A percentile compares a stretch with the other conserved stretches of the same genome.
phyloP scores from a whole-genome alignment of 2,329 filamentous ascomycete species.

The Cladophialophora chaetospira region DNA sequence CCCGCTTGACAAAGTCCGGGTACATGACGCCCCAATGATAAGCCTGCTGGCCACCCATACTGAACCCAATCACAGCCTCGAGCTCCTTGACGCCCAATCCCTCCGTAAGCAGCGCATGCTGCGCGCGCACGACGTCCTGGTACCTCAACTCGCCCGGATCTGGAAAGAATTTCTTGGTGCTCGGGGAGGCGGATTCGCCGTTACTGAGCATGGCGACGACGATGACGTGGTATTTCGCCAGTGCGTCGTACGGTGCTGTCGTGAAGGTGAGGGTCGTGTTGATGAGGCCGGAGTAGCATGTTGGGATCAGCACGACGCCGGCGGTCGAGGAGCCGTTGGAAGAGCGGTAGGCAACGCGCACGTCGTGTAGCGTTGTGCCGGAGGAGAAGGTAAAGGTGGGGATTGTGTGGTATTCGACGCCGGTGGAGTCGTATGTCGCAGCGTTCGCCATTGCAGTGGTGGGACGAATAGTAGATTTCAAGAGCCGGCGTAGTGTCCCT shows the following conservation, averaged over 20 bases:
- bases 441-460: slow-evolving; percentile 12
- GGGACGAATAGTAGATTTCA: background rate
- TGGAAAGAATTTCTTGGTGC: slow-evolving; percentile 48
- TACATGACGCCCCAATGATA: slow-evolving; percentile 53
- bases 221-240: slow-evolving; percentile 48
- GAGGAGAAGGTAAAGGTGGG: slow-evolving; percentile 44
- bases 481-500: too few relatives aligned
- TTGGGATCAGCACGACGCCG: slow-evolving; percentile 53
- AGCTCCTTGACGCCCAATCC: slow-evolving; percentile 41
- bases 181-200: slow-evolving; percentile 52
- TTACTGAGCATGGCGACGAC: slow-evolving; percentile 53
- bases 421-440: slow-evolving; percentile 32
- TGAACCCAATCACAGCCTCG: slow-evolving; percentile 51
- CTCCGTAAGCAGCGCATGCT: slow-evolving; percentile 43
- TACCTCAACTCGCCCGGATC: slow-evolving; percentile 41
- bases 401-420: slow-evolving; percentile 40
- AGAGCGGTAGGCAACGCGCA: slow-evolving; percentile 46
- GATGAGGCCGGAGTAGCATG: slow-evolving; percentile 58
- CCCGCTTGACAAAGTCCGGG: slow-evolving; percentile 43
- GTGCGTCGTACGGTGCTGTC: slow-evolving; percentile 37
- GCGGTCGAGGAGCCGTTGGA: slow-evolving; percentile 42
- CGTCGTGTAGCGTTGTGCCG: slow-evolving; percentile 38
- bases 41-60: slow-evolving; percentile 54
- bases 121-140: slow-evolving; percentile 47
- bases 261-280: slow-evolving; percentile 53